These are phyloP conservation scores for Odonthalia washingtoniensis DNA, from an alignment of 31 red algal species.

Conservation along the genomic window DNA sequence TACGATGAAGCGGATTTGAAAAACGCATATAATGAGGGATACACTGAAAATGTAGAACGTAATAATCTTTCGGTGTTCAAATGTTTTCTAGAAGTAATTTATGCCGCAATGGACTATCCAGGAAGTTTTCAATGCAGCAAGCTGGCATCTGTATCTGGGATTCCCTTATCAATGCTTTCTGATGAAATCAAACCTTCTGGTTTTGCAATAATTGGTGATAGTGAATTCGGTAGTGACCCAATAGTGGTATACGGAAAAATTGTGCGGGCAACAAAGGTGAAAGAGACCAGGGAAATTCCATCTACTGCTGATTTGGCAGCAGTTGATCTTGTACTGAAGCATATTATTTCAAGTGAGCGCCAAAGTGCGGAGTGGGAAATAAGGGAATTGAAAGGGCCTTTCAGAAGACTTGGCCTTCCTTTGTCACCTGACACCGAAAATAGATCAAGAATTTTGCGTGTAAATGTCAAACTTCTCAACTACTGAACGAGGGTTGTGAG, in stretches of 20 bases:
- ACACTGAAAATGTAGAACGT: slow-evolving; percentile 23
- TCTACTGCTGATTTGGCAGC: background rate
- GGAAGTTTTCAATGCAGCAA: slow-evolving; percentile 14
- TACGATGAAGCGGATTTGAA: slow-evolving; percentile 30
- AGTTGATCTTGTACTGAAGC: slow-evolving; percentile 7
- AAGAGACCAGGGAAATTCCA: slow-evolving; percentile 13
- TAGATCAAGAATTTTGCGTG: too few relatives aligned
- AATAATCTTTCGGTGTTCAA: slow-evolving; percentile 37
- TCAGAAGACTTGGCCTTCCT: background rate
- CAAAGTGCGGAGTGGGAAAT: slow-evolving; percentile 49
- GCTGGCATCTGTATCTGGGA: background rate
- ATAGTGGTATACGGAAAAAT: slow-evolving; percentile 11
- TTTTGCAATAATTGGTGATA: slow-evolving; percentile 4
- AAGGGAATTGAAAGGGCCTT: slow-evolving; percentile 29
- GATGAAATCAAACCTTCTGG: slow-evolving; percentile 20
- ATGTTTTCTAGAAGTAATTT: slow-evolving; percentile 44
- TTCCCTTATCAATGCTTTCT: background rate
- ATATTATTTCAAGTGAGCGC: slow-evolving; percentile 33
- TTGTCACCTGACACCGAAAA: too few relatives aligned
- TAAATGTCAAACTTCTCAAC: too few relatives aligned
- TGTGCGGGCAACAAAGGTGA: slow-evolving; percentile 26
- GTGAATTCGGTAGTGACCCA: background rate
- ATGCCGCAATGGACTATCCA: slow-evolving; percentile 29
- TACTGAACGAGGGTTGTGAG: too few relatives aligned
- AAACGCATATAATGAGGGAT: slow-evolving; percentile 43